phyloP scores from a whole-genome alignment of 805 yeast species.

The Wickerhamiella azymoides region DNA sequence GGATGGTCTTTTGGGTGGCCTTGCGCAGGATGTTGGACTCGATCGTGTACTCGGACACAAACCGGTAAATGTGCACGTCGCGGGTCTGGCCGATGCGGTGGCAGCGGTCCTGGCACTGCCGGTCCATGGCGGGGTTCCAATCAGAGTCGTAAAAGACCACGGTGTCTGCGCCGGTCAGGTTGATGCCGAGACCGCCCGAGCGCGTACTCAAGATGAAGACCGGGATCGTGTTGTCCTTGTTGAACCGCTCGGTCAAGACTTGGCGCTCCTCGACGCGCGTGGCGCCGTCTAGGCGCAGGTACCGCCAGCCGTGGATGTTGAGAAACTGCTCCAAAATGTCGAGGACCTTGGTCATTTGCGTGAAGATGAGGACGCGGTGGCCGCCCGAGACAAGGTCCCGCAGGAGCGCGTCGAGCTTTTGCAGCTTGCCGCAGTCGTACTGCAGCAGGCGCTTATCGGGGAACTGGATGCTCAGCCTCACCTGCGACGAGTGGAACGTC shows the following conservation, averaged over 20 bases:
- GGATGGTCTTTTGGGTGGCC: slow-evolving; percentile 86
- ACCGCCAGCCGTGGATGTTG: slow-evolving; percentile 86
- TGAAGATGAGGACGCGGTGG: slow-evolving; percentile 87
- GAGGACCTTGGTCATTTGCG: slow-evolving; percentile 95
- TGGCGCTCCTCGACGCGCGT: slow-evolving; percentile 97
- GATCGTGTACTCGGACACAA: slow-evolving; percentile 90
- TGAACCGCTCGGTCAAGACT: slow-evolving; percentile 81
- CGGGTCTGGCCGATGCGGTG: slow-evolving; percentile 98
- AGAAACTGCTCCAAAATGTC: slow-evolving; percentile 87
- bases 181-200: slow-evolving; percentile 97
- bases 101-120: slow-evolving; percentile 97
- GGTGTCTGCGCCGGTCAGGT: slow-evolving; percentile 96
- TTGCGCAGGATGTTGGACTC: slow-evolving; percentile 88
- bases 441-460: slow-evolving; percentile 88
- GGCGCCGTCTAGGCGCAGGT: slow-evolving; percentile 93
- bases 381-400: slow-evolving; percentile 73
- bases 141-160: slow-evolving; percentile 96
- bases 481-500: slow-evolving; percentile 72
- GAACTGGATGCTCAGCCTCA: slow-evolving; percentile 79
- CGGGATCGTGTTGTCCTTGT: slow-evolving; percentile 70
- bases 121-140: slow-evolving; percentile 99
- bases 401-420: slow-evolving; percentile 60
- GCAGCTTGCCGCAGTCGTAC: slow-evolving; percentile 94
- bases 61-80: slow-evolving; percentile 92
- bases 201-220: slow-evolving; percentile 88